phyloP scores from a whole-genome alignment of 2,329 filamentous ascomycete species.

The Cephalotrichum gorgonifer region DNA sequence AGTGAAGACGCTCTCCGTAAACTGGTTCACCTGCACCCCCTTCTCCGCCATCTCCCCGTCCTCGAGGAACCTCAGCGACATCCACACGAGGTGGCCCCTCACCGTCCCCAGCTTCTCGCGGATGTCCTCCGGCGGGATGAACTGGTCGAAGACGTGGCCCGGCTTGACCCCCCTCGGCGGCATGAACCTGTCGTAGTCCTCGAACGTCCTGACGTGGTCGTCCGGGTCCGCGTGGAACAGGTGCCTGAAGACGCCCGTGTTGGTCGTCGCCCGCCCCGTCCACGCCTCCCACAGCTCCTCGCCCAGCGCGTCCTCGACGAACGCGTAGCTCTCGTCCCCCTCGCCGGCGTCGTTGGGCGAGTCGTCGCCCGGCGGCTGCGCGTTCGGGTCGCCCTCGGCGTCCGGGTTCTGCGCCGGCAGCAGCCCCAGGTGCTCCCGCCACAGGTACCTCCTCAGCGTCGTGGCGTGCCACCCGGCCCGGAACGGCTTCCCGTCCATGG shows the following conservation, averaged over 20 bases:
- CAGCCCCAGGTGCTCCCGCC: conserved; percentile 84
- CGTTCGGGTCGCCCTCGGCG: conserved; percentile 58
- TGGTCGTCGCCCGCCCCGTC: conserved; percentile 57
- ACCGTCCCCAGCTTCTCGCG: conserved; percentile 67
- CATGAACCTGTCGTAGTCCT: conserved; percentile 76
- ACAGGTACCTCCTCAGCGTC: conserved; percentile 70
- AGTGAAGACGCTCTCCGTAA: conserved; percentile 81
- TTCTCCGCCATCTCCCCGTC: conserved; percentile 84
- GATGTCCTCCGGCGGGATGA: conserved; percentile 62
- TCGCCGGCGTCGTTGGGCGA: conserved; percentile 53
- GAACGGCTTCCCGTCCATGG: conserved; percentile 70
- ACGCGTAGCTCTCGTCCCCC: conserved; percentile 45
- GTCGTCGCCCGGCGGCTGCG: conserved; percentile 57
- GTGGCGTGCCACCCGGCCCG: conserved; percentile 73
- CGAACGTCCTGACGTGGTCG: conserved; percentile 77
- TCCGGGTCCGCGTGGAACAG: conserved; percentile 85
- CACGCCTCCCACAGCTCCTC: conserved; percentile 60
- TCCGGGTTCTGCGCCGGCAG: conserved; percentile 63
- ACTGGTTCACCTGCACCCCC: conserved; percentile 74
- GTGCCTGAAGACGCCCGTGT: conserved; percentile 67
- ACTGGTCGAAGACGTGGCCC: conserved; percentile 79
- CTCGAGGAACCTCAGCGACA: conserved; percentile 79
- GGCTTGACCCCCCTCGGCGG: conserved; percentile 61
- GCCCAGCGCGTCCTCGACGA: conserved; percentile 62
- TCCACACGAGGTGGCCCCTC: conserved; percentile 86